Evolutionary conservation across 2,329 filamentous ascomycete genomes (phyloP).

Genomic region (Phyllosticta citriasiana): DNA sequence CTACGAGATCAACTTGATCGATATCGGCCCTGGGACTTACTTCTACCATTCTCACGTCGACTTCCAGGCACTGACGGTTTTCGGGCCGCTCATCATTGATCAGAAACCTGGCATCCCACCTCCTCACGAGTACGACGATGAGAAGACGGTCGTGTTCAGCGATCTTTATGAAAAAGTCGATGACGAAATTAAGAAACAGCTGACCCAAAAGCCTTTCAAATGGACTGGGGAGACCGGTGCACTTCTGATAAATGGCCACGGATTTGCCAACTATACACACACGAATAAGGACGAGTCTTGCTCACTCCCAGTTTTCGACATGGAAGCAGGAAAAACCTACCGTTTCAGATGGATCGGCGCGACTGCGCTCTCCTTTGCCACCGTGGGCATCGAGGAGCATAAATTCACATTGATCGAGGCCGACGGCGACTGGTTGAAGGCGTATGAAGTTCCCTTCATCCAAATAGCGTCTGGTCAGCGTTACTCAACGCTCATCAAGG

Average conservation of each 20-base stretch:
- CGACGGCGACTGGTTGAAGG: constrained; percentile 45
- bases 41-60: constrained; percentile 60
- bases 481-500: constrained; percentile 47
- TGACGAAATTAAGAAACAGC: constrained; percentile 38
- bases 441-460: constrained; percentile 37
- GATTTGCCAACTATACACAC: constrained; percentile 24
- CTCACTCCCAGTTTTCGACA: constrained; percentile 43
- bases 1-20: constrained; percentile 49
- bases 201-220: constrained; percentile 40
- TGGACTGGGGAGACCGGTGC: constrained; percentile 52
- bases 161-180: constrained; percentile 52
- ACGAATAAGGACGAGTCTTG: constrained; percentile 28
- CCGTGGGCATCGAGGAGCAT: constrained; percentile 44
- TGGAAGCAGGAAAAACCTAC: constrained; percentile 52
- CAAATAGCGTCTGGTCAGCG: constrained; percentile 51
- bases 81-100: constrained; percentile 51
- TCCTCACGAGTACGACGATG: constrained; percentile 54
- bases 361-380: constrained; percentile 46
- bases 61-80: constrained; percentile 50
- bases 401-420: constrained; percentile 50
- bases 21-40: constrained; percentile 51
- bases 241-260: constrained; percentile 49
- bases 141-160: constrained; percentile 44
- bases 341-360: constrained; percentile 51
- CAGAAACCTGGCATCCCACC: constrained; percentile 25